These are phyloP conservation scores for Pythium dissotocum DNA, from an alignment of 352 stramenopile species.

Conservation along the genomic window DNA sequence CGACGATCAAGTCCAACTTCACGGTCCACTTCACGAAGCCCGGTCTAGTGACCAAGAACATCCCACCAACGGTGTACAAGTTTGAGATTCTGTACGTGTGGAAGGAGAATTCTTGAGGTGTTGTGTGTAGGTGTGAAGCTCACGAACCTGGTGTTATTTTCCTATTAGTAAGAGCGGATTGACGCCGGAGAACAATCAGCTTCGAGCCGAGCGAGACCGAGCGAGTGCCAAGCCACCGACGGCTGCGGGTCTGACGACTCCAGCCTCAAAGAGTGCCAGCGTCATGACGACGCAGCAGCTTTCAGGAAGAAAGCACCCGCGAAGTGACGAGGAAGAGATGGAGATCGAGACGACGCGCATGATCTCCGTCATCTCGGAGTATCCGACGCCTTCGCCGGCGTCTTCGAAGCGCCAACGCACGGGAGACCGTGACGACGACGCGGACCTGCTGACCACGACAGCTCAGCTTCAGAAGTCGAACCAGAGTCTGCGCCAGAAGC, in stretches of 20 bases:
- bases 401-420: conserved; percentile 5
- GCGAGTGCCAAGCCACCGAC: neutral
- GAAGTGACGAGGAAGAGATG: conserved; percentile 20
- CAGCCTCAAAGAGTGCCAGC: neutral
- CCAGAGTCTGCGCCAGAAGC: conserved; percentile 13
- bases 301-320: conserved; percentile 12
- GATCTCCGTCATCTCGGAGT: conserved; percentile 1
- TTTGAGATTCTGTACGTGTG: conserved; percentile 65
- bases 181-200: conserved; percentile 21
- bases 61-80: conserved; percentile 54
- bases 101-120: neutral
- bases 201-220: conserved; percentile 12
- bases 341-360: conserved; percentile 15
- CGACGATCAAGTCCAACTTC: conserved; percentile 36
- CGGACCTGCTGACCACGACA: conserved; percentile 8
- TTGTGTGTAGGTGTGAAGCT: neutral
- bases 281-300: conserved; percentile 5
- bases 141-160: neutral
- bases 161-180: conserved; percentile 14
- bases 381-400: neutral
- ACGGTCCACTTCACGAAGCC: conserved; percentile 78
- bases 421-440: conserved; percentile 2
- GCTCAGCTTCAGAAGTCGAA: conserved; percentile 21
- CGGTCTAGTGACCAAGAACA: conserved; percentile 36
- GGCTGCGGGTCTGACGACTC: neutral